Base-by-base conservation (phyloP, 257 asterid species). In the Galeopsis tetrahit region DNA sequence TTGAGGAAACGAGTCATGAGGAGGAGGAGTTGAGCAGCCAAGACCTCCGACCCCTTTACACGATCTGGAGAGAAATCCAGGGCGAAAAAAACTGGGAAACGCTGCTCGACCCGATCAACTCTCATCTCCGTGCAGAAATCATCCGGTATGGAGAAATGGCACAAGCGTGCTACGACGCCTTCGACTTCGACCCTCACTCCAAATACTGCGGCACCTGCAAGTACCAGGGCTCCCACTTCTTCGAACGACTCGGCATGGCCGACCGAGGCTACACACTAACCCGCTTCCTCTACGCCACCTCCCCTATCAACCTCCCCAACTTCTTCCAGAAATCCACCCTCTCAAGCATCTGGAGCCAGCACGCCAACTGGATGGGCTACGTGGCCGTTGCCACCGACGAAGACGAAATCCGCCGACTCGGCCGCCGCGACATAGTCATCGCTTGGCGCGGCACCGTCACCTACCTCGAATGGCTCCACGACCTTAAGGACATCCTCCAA, bases 391-490 rank as follows among this genome's bases (percentile, higher is more conserved):
- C 92, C 44, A 82, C 81, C 4, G 94, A 87, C 75, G 86, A 81
- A 7, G 80, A 69, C 0, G 90, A 87, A 71, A 79, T 91, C 0
- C 77, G 71, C 7, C 83, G 96, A 7, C 84, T 91, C 0, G 96
- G 97, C 8, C 88, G 96, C 10, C 88, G 96, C 1, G 94, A 87
- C 81, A 78, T 89, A 38, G 81, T 89, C 17, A 52, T 91, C 46
- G 87, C 96, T 7, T 91, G 96, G 96, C 86, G 96, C n/a, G 95
- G 96, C 10, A 91, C 97, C 0, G 92, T 89, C 7, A 91, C 97
- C 1, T 91, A 87, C 81, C 86, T 91, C 2, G 97, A 91, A 51
- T 91, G 97, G 96, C 82, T 87, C 75, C 96, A 89, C 58, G 94
- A 91, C 65, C 84, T 91, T 10, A 87, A 89, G 75, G 90, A 89